Conservation (phyloP, 1,284 basidiomycete species). For the Papiliotrema terrestris region DNA sequence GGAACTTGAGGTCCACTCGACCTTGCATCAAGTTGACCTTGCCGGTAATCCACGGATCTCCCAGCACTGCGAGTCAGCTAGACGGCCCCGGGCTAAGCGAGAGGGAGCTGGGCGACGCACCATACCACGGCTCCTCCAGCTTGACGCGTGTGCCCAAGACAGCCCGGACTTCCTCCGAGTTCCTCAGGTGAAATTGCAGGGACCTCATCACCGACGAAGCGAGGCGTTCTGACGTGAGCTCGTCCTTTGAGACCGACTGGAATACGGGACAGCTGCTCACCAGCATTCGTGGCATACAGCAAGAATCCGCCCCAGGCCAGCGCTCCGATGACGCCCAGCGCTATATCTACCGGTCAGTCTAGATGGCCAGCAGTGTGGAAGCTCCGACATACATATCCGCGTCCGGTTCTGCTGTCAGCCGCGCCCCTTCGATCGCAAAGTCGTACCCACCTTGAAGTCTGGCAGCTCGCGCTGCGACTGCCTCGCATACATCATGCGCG, state of each 20-base stretch:
- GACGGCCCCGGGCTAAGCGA: neutral
- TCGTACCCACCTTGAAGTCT: constrained; percentile 30
- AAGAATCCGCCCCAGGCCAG: constrained; percentile 44
- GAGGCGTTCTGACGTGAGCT: constrained; percentile 37
- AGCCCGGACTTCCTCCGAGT: constrained; percentile 37
- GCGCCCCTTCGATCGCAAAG: neutral
- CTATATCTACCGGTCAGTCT: constrained; percentile 25
- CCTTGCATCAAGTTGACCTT: constrained; percentile 48
- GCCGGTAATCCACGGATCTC: constrained; percentile 49
- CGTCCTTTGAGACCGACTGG: neutral
- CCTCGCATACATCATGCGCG: constrained; percentile 38
- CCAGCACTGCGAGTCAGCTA: constrained; percentile 25
- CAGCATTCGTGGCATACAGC: constrained; percentile 47
- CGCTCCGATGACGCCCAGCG: constrained; percentile 33
- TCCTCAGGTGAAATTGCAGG: constrained; percentile 45
- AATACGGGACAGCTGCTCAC: too few relatives aligned
- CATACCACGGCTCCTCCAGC: constrained; percentile 42
- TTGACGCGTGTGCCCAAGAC: constrained; percentile 39
- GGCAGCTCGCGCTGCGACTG: constrained; percentile 36
- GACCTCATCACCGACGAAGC: constrained; percentile 45
- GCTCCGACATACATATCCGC: constrained; percentile 28
- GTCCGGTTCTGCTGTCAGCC: constrained; percentile 24
- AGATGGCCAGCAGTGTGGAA: neutral
- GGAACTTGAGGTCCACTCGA: constrained; percentile 47
- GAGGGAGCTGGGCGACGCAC: constrained; percentile 24